Evolutionary conservation across 768 basidiomycete genomes (phyloP), one percentile per base, ranked within the genome.

Genomic region (Rhizopogon rudus): DNA sequence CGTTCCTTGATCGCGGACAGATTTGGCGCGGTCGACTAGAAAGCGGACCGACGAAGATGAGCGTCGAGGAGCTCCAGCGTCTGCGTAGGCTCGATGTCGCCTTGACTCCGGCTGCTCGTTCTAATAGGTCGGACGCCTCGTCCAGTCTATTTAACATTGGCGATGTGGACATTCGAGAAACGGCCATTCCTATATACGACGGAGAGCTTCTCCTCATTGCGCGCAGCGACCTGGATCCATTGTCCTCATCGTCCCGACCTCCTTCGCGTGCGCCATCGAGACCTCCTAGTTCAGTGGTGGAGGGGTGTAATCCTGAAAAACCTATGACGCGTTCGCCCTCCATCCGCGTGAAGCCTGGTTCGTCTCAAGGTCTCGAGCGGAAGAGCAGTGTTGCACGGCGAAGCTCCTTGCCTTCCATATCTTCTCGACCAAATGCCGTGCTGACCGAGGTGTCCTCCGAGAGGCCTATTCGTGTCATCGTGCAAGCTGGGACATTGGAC

Each of bases 401-500:
- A 17, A 91, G 81, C 60, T 93, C 91, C 1, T 70, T 93, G 7
- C 91, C 91, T n/a, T 81, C 87, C 0, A 76, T 92, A 9, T 85
- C 88, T 0, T 81, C 81, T 22, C 77, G 82, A 13, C 73, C 81
- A 6, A 83, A 78, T 51, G 75, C 85, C 35, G 72, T 85, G 5
- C 69, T 81, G 8, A 71, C 82, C 1, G 89, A 91, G 64, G 75
- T 79, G 0, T 82, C 85, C 0, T 81, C 83, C 1, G 88, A 90
- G 55, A 81, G 82, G 3, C 84, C 89, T 0, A 73, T 93, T 37
- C 82, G 89, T 12, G 90, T 91, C 0, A 70, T 88, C 12, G 86
- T 93, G 5, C 81, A 87, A 60, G 88, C 89, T 3, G 91, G 90
- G 8, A 88, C 90, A 1, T 72, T 93, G 14, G 86, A 87, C 57